A percentile compares a stretch with the other conserved stretches of the same genome.
These are phyloP conservation scores for Rhododendron ovatum DNA, from an alignment of 148 eudicot genomes.

Conservation along the genomic window DNA sequence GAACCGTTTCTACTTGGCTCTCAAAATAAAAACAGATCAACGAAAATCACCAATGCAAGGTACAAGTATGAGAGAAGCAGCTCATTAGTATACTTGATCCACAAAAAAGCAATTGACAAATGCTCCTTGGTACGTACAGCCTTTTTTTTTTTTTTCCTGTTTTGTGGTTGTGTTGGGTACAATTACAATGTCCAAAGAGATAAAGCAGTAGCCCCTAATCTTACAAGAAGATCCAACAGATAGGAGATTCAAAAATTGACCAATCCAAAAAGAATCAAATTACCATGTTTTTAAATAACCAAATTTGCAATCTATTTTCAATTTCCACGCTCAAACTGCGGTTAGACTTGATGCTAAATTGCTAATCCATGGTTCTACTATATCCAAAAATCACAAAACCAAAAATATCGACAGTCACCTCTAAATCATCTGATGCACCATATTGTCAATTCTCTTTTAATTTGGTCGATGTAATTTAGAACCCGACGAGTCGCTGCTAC, in stretches of 20 bases:
- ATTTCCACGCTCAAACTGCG: conserved; percentile 1
- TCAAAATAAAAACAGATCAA: background rate
- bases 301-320: background rate
- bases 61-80: background rate
- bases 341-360: background rate
- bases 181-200: too few species aligned
- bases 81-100: background rate
- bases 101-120: background rate
- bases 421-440: background rate
- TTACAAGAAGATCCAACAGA: background rate
- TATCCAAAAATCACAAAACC: background rate
- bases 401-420: background rate
- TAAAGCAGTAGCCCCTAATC: background rate
- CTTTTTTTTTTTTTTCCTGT: background rate
- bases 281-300: conserved; percentile 6
- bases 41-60: background rate
- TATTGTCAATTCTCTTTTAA: background rate
- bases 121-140: background rate
- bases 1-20: background rate
- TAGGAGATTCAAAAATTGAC: background rate
- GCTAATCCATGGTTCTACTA: background rate
- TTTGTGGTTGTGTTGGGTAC: background rate
- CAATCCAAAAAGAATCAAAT: background rate
- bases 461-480: background rate
- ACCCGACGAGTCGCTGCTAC: background rate